Evolutionary conservation across 495 filamentous ascomycete species (phyloP), one percentile per base, ranked within the genome.

Genomic region (Aspergillus leporis): DNA sequence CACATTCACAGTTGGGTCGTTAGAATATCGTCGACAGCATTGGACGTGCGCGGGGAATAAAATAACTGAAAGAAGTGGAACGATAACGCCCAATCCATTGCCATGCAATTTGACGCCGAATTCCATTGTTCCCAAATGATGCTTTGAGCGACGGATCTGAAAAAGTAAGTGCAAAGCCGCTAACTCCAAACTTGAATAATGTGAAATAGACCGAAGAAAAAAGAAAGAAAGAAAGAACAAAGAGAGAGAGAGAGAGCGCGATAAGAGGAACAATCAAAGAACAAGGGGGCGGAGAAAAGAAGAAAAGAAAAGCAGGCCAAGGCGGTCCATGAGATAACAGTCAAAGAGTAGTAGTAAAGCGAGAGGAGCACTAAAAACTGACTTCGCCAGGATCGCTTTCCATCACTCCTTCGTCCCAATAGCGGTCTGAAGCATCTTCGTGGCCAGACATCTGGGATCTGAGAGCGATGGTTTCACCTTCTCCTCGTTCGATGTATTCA

Each of bases 401-500:
- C 59, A 80, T 66, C 21, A 78, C 76, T 12, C 48, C 71, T 21
- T 79, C 78, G 51, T 77, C 72, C 74, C 73, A 78, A 41, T 68
- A 76, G 19, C 74, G 71, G 47, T 76, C 70, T 1, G 74, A 70
- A 0, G 65, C 40, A 7, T 59, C 55, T 13, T 75, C 70, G 21
- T 66, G 65, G 28, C 67, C 66, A 2, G 72, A 56, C 10, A 63
- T 56, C 46, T 70, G 71, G 32, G 70, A 66, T 16, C 68, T 63
- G 8, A 74, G 59, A 2, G 72, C 74, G 48, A 77, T 74, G 22
- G 68, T 77, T 61, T 80, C 76, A 22, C 73, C 77, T 53, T 81
- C 79, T n/a, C 76, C 76, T 36, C 78, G 66, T 61, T 81, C 77
- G 18, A 81, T 61, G 23, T 74, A 76, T 36, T 81, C 76, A 56